Conservation (phyloP, 202 grass and related monocot genomes). For the Alloteropsis angusta region DNA sequence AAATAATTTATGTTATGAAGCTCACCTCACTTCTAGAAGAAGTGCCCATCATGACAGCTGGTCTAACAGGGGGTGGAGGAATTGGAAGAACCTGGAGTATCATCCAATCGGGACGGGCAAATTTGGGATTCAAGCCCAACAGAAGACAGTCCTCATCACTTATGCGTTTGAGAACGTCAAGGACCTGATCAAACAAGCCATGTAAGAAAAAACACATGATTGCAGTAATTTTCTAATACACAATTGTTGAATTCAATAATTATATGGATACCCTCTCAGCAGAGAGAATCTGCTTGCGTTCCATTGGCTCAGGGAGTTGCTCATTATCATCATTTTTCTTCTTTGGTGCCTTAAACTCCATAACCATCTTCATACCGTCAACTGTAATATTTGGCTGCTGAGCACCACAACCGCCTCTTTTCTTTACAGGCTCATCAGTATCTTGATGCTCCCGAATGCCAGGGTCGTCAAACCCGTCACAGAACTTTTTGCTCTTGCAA, state of each 20-base stretch:
- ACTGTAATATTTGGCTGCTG: slow-evolving; percentile 92
- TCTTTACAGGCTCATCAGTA: slow-evolving; percentile 59
- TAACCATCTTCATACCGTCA: slow-evolving; percentile 98
- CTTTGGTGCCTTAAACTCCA: slow-evolving; percentile 80
- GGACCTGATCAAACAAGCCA: slow-evolving; percentile 46
- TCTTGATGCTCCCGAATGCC: slow-evolving; percentile 61
- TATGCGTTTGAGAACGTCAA: slow-evolving; percentile 89
- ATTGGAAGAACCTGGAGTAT: slow-evolving; percentile 88
- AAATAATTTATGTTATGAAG: neutral
- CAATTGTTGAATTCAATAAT: neutral
- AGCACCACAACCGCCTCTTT: slow-evolving; percentile 73
- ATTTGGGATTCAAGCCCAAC: slow-evolving; percentile 74
- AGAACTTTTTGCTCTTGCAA: slow-evolving; percentile 87
- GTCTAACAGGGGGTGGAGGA: slow-evolving; percentile 77
- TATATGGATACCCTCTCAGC: slow-evolving; percentile 63
- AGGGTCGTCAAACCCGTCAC: slow-evolving; percentile 68
- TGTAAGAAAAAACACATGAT: slow-evolving; percentile 6
- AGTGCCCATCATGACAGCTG: slow-evolving; percentile 76
- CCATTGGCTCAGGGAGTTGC: slow-evolving; percentile 70
- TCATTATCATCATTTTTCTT: slow-evolving; percentile 84
- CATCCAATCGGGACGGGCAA: slow-evolving; percentile 76
- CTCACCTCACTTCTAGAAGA: slow-evolving; percentile 75
- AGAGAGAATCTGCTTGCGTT: slow-evolving; percentile 82
- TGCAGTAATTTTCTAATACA: slow-evolving; percentile 8
- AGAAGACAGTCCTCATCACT: slow-evolving; percentile 81